Evolutionary conservation across 1,284 basidiomycete species (phyloP).

Genomic region (Agaricales sp.): DNA sequence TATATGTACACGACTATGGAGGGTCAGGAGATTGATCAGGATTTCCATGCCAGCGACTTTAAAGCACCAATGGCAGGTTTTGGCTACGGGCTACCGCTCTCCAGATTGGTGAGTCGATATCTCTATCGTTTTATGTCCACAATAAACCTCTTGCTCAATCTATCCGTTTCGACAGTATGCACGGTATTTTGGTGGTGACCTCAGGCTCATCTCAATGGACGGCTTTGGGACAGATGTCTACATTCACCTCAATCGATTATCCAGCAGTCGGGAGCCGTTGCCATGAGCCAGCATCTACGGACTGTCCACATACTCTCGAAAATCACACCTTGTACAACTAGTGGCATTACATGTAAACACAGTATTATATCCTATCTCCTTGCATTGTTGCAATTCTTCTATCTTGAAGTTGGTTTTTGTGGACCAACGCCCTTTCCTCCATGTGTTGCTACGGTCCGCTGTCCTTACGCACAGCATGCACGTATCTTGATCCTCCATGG

Average conservation of each 20-base stretch:
- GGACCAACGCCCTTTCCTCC: too few relatives aligned
- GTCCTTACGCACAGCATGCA: too few relatives aligned
- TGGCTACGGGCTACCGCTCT: slow-evolving; percentile 80
- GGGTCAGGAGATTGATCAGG: slow-evolving; percentile 75
- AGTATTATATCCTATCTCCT: too few relatives aligned
- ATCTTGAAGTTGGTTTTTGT: too few relatives aligned
- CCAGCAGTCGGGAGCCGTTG: slow-evolving; percentile 72
- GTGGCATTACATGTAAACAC: too few relatives aligned
- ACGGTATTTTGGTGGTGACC: slow-evolving; percentile 93
- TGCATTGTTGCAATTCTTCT: too few relatives aligned
- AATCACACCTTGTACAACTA: too few relatives aligned
- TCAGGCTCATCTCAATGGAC: slow-evolving; percentile 97
- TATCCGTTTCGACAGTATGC: slow-evolving; percentile 54
- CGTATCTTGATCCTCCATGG: too few relatives aligned
- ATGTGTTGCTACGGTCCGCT: too few relatives aligned
- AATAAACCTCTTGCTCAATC: neutral
- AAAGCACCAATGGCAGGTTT: slow-evolving; percentile 87
- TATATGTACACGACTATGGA: slow-evolving; percentile 99
- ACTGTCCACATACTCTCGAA: too few relatives aligned
- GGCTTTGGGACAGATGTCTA: slow-evolving; percentile 93
- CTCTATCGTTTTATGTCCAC: slow-evolving; percentile 1
- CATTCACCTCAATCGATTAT: slow-evolving; percentile 81
- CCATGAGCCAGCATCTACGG: slow-evolving; percentile 27
- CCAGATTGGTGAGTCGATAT: slow-evolving; percentile 59
- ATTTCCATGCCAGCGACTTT: slow-evolving; percentile 90